These are phyloP conservation scores for Botrytis pseudocinerea DNA, from an alignment of 2,329 filamentous ascomycete species.

Conservation along the genomic window DNA sequence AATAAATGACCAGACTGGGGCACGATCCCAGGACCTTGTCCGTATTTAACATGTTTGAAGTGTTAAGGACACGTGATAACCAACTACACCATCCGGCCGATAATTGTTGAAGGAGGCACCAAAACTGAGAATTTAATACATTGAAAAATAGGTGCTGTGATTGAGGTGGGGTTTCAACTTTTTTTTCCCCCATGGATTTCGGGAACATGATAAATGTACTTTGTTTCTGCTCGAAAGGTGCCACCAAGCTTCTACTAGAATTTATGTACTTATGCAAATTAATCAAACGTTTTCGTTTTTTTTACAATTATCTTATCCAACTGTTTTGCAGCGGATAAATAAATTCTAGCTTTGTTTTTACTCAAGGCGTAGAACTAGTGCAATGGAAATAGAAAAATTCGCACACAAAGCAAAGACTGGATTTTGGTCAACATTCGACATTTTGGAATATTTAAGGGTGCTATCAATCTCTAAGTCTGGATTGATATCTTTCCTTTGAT, in stretches of 20 bases:
- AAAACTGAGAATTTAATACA: accelerated
- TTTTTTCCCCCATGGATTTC: background rate
- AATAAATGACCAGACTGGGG: background rate
- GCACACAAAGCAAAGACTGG: background rate
- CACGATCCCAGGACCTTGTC: conserved; percentile 17
- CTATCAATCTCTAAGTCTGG: background rate
- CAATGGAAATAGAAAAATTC: background rate
- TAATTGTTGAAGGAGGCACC: accelerated
- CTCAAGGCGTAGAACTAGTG: background rate
- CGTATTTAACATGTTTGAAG: background rate
- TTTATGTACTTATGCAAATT: background rate
- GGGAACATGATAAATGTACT: background rate
- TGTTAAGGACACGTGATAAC: conserved; percentile 21
- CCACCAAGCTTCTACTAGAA: background rate
- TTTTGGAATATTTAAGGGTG: background rate
- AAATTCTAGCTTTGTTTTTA: background rate
- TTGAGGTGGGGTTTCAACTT: background rate
- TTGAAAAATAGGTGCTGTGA: accelerated
- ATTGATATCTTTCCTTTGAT: background rate
- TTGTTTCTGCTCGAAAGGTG: background rate
- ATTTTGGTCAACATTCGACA: background rate
- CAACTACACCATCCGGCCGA: conserved; percentile 21
- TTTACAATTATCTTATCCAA: background rate
- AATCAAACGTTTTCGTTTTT: background rate
- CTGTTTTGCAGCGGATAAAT: background rate